Base-by-base conservation (phyloP, 2,329 filamentous ascomycete species). In the Cryphonectria naterciae region DNA sequence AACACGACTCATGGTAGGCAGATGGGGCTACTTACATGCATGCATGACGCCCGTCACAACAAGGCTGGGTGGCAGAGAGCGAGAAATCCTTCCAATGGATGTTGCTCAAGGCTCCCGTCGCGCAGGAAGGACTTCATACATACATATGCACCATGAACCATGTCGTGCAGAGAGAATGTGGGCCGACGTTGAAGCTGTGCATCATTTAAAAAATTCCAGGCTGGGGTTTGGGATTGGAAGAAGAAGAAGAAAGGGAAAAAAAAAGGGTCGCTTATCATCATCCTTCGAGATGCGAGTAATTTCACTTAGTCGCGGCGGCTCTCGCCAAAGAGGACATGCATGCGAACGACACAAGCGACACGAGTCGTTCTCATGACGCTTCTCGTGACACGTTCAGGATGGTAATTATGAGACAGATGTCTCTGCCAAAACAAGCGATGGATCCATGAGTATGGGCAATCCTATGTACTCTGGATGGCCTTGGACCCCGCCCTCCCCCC, bases 261-360 rank as follows among this genome's bases (percentile, higher is more conserved):
- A 37, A 28, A n/a, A 39, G n/a, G n/a, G 4, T 58, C 35, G 65
- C 35, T 58, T 58, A 25, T 39, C 65, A 32, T 28, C 32, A 19
- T 43, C 39, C 58, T 22, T 32, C 56, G 10, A 56, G 65, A 37
- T 67, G 65, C 49, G 49, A n/a, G 65, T 41, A 67, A 37, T 11
- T 32, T 52, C n/a, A 25, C 19, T 25, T 10, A 32, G 63, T 32
- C 32, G 32, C 32, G 43, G 19, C 19, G 43, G 17, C 22, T 49
- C 46, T 49, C 19, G 46, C 46, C 19, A n/a, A 7, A 19, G 22
- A 49, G 46, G 6, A 46, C 43, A 49, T n/a, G 19, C 19, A 19
- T n/a, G 19, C 19, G 46, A 49, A 11, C 19, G 19, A 49, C 22
- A n/a, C 46, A n/a, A 46, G 6, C 19, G 58, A 68, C 65, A 68